Base-by-base conservation (phyloP, 371 early-diverging fungal species). In the Parasitella parasitica region DNA sequence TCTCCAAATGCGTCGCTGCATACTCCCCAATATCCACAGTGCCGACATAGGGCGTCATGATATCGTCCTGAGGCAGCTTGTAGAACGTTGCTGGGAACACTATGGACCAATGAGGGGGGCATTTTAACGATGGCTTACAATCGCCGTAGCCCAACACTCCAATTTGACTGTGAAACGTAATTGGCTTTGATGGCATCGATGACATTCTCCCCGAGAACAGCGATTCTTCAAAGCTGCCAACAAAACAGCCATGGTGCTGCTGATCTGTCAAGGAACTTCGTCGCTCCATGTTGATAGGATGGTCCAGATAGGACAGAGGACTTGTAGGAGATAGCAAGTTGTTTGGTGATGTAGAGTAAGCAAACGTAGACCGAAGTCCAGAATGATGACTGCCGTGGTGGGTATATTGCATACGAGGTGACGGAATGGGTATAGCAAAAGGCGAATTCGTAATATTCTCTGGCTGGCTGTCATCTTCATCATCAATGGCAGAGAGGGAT, bases 121-220 rank as follows among this genome's bases (percentile, higher is more conserved):
- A 90, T 38, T 85, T 80, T 3, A 90, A 69, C 2, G 79, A 73
- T 0, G 87, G 77, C 56, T 83, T 83, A 57, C 89, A 86, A 54
- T 87, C 77, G 56, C 81, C 81, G 36, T 70, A 61, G 0, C 89
- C 92, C 24, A 91, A 70, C 2, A 86, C 91, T 2, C 92, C 91
- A 24, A 94, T 86, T 53, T 91, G 90, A 22, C 88, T 86, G 24
- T 83, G 73, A 58, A 93, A 93, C 1, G 77, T 72, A 48, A 94
- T 80, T 3, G 94, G 92, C 32, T 86, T 84, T 6, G 89, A 89
- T 5, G 94, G 92, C 36, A 88, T 70, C 1, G 90, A 83, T 6
- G 92, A 91, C 91, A 94, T 90, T 30, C 93, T 76, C 27, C 93
- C 92, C n/a, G 80, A 86, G 1, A 94, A 74, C 16, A 94, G 80